These are phyloP conservation scores for Zygosaccharomyces bisporus DNA, from an alignment of 805 yeast genomes.

Conservation along the genomic window DNA sequence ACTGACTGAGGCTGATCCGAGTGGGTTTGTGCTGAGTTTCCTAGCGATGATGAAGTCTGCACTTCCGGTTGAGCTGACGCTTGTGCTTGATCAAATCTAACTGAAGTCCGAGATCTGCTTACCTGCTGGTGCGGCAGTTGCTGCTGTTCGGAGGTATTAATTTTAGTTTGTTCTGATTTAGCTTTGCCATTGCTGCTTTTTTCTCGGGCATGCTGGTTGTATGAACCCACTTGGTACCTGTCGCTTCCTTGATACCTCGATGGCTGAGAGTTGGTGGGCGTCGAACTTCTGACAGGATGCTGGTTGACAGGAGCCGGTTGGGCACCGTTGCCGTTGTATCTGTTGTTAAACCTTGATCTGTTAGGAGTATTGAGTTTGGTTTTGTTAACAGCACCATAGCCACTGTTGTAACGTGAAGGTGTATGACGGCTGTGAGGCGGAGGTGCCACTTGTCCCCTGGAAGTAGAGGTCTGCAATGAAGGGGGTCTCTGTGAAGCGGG, in stretches of 20 bases:
- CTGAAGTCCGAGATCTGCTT: not conserved
- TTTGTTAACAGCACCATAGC: not conserved
- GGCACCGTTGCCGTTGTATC: constrained; percentile 4
- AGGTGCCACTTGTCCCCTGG: constrained; percentile 3
- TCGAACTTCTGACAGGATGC: not conserved
- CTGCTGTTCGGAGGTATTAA: not conserved
- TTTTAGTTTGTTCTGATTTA: not conserved
- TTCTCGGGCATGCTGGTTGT: constrained; percentile 6
- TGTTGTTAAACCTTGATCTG: constrained; percentile 4
- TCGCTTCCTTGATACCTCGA: constrained; percentile 13
- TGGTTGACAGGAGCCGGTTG: constrained; percentile 1
- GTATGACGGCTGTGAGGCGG: constrained; percentile 8
- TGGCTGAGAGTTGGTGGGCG: constrained; percentile 10
- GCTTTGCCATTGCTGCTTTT: not conserved
- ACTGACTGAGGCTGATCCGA: not conserved
- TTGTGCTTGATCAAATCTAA: not conserved
- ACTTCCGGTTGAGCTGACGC: not conserved
- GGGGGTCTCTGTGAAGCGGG: constrained; percentile 9
- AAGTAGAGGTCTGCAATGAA: constrained; percentile 1
- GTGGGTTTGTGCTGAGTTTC: not conserved
- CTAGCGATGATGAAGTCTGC: not conserved
- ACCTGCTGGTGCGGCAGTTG: not conserved
- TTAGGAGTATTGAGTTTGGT: not conserved
- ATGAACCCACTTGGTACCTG: constrained; percentile 1
- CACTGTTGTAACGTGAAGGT: constrained; percentile 10